A percentile compares a stretch with the other conserved stretches of the same genome.
Conservation (phyloP, 805 yeast genomes). For the Candida endomychidarum region DNA sequence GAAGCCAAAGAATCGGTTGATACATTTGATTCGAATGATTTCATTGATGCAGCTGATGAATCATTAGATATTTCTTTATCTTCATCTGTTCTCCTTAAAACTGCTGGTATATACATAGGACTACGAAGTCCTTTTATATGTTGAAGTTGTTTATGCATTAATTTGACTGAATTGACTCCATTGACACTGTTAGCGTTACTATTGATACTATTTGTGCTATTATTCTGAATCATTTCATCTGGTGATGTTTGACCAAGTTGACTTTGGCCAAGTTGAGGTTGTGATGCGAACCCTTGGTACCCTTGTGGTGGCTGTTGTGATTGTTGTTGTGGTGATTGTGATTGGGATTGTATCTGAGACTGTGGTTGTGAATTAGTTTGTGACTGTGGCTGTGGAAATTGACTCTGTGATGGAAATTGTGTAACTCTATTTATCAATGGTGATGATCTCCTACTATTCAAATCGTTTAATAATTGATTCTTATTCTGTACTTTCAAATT, state of each 20-base stretch:
- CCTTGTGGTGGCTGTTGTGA: too few species aligned
- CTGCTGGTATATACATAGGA: constrained; percentile 91
- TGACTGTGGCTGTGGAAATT: constrained; percentile 5
- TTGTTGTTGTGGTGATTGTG: too few species aligned
- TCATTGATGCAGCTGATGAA: constrained; percentile 23
- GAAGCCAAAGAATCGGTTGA: constrained; percentile 27
- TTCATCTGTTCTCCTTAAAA: constrained; percentile 49
- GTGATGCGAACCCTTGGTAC: too few species aligned
- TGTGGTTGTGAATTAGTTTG: constrained; percentile 4
- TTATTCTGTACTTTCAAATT: constrained; percentile 10
- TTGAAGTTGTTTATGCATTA: constrained; percentile 49
- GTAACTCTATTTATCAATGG: constrained; percentile 6
- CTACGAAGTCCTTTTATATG: constrained; percentile 80
- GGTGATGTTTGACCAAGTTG: constrained; percentile 4
- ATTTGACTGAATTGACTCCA: constrained; percentile 2
- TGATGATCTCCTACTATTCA: constrained; percentile 18
- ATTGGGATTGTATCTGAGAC: neutral
- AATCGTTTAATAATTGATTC: constrained; percentile 15
- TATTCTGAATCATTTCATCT: neutral
- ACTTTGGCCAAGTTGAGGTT: too few species aligned
- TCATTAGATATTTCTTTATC: constrained; percentile 9
- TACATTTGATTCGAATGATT: constrained; percentile 31
- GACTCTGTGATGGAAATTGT: constrained; percentile 7
- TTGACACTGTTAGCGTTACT: neutral
- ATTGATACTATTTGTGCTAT: neutral